Evolutionary conservation across 1,284 basidiomycete species (phyloP).

Genomic region (Rhizoctonia solani): DNA sequence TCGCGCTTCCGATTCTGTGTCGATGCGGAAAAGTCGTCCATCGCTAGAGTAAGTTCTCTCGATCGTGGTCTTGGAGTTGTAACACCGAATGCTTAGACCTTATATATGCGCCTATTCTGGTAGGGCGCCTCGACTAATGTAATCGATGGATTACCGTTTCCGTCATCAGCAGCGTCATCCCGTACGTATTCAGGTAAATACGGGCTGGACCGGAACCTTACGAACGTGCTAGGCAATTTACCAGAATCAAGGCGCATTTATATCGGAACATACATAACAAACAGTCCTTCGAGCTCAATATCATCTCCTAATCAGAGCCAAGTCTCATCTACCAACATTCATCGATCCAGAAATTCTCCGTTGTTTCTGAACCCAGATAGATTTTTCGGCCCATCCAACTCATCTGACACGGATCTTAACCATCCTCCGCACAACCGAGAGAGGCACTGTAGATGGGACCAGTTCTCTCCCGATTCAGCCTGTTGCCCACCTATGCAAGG

Average conservation of each 20-base stretch:
- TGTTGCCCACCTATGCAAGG: not conserved
- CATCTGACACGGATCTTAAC: not conserved
- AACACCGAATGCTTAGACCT: not conserved
- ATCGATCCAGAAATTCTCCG: too few relatives aligned
- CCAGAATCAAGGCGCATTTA: conserved; percentile 5
- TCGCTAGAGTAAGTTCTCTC: not conserved
- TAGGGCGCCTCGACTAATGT: too few relatives aligned
- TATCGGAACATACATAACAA: conserved; percentile 8
- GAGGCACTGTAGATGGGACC: conserved; percentile 11
- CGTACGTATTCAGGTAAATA: too few relatives aligned
- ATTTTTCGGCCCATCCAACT: not conserved
- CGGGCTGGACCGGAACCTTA: not conserved
- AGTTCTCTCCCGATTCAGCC: not conserved
- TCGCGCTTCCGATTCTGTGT: not conserved
- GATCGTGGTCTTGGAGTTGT: not conserved
- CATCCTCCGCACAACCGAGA: conserved; percentile 3
- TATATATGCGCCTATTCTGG: not conserved
- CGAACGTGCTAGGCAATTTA: not conserved
- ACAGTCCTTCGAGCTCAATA: not conserved
- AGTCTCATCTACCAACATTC: too few relatives aligned
- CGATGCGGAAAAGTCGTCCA: conserved; percentile 29
- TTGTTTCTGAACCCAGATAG: not conserved
- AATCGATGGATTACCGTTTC: conserved; percentile 17
- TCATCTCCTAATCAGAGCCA: too few relatives aligned
- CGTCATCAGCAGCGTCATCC: conserved; percentile 30